Evolutionary conservation across 495 filamentous ascomycete species (phyloP), one percentile per base, ranked within the genome.

Genomic region (Neurospora africana): DNA sequence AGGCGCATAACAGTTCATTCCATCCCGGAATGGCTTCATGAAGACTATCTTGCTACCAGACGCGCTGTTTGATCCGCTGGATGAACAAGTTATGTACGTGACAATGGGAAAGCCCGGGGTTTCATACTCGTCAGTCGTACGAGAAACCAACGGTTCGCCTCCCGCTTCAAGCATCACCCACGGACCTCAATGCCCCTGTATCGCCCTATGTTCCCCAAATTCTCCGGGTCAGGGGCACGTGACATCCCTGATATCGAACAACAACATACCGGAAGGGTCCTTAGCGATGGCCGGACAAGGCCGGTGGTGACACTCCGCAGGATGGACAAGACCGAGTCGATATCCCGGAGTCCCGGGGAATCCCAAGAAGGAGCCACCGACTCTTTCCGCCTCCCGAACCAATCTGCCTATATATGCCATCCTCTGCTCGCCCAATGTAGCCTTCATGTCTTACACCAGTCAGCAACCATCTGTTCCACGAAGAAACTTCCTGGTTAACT

Each of bases 191-290:
- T 39, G 44, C 58, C 27, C 43, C 8, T 41, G 36, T 41, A 41
- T 53, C 36, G 27, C 53, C 44, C 70, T 39, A 68, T 65, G 47
- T 35, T 71, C 69, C 30, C 13, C 61, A 53, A 35, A n/a, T 23
- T 41, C 27, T 30, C 38, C 23, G 41, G 53, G 33, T 19, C 27
- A 21, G 43, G 21, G 10, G 71, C 77, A 78, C 77, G 77, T 78
- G 77, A 78, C 68, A 75, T 70, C 76, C 77, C 76, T 77, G 72
- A 74, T 67, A 61, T 74, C 72, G 69, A 67, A 73, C 70, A 73
- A 70, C 38, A 72, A 44, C 69, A 65, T 65, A 65, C 53, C 53
- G 53, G 35, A 65, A 35, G 7, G 7, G 53, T 19, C 27, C 23
- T 65, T 65, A 15, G 15, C 53, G 23, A 65, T 65, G 27, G 53